phyloP scores from a whole-genome alignment of 2,329 filamentous ascomycete species.

The Fusarium concolor region DNA sequence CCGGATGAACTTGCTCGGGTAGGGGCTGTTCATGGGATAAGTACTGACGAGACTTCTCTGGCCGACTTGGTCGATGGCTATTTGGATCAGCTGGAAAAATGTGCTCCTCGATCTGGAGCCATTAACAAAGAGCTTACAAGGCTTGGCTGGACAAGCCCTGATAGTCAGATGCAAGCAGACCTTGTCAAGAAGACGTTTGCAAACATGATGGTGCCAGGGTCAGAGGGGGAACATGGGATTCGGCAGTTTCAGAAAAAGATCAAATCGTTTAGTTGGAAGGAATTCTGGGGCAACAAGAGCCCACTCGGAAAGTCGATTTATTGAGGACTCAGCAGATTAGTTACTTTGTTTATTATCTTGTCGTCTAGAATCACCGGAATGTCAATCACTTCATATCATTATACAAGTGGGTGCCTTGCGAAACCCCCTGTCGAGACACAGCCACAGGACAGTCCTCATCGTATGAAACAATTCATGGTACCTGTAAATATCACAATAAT shows the following conservation, averaged over 20 bases:
- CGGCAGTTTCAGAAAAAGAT: not conserved
- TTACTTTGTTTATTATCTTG: too few relatives aligned
- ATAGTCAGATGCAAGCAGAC: not conserved
- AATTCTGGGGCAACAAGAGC: not conserved
- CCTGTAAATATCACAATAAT: too few relatives aligned
- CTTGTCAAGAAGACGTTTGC: not conserved
- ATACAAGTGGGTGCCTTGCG: too few relatives aligned
- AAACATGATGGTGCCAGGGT: not conserved
- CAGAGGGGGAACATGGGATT: not conserved
- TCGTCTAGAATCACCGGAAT: too few relatives aligned
- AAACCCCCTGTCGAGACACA: too few relatives aligned
- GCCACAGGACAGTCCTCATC: too few relatives aligned
- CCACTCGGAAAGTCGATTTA: not conserved
- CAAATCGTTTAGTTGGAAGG: not conserved
- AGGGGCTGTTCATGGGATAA: not conserved
- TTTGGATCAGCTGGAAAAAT: not conserved
- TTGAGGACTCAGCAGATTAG: too few relatives aligned
- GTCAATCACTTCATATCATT: too few relatives aligned
- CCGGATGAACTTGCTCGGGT: not conserved
- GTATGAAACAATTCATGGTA: too few relatives aligned
- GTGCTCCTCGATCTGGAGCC: not conserved
- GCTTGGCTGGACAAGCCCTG: not conserved
- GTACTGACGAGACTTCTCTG: accelerated
- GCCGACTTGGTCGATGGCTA: not conserved
- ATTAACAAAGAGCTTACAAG: not conserved